These are phyloP conservation scores for Fusarium ramigenum DNA, from an alignment of 2,329 filamentous ascomycete genomes.

Conservation along the genomic window DNA sequence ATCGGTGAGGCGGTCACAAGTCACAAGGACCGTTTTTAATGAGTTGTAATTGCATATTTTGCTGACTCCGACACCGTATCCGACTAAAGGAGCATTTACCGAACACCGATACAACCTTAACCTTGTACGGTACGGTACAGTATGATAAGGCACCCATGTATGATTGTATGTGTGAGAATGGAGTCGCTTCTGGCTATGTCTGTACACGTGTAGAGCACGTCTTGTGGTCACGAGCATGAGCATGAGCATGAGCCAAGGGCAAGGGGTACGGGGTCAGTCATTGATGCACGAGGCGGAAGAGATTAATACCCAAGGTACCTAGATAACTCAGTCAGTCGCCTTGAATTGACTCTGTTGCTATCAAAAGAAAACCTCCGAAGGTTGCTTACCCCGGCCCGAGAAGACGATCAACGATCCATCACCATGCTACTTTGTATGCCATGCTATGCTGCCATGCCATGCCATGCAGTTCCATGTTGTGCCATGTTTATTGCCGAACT, in stretches of 20 bases:
- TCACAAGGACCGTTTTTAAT: slow-evolving; percentile 11
- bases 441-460: slow-evolving; percentile 1
- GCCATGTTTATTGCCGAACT: slow-evolving; percentile 5
- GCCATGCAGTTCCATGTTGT: not conserved
- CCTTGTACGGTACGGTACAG: not conserved
- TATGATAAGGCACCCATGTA: slow-evolving; percentile 20
- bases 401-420: slow-evolving; percentile 27
- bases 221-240: slow-evolving; percentile 8
- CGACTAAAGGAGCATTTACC: slow-evolving; percentile 1
- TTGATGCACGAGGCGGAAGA: slow-evolving; percentile 2
- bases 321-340: not conserved
- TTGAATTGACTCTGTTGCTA: not conserved
- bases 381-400: slow-evolving; percentile 21
- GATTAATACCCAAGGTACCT: not conserved
- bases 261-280: not conserved
- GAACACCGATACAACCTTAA: slow-evolving; percentile 2
- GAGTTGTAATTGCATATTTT: slow-evolving; percentile 29
- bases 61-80: slow-evolving; percentile 4
- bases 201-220: slow-evolving; percentile 22
- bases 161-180: slow-evolving; percentile 6
- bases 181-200: slow-evolving; percentile 2
- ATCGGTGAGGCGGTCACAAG: slow-evolving; percentile 35
- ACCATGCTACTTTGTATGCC: not conserved
- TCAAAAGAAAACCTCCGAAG: slow-evolving; percentile 34
- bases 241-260: slow-evolving; percentile 5